phyloP scores from a whole-genome alignment of 805 yeast genomes.

The Kodamaea nitidulidarum region DNA sequence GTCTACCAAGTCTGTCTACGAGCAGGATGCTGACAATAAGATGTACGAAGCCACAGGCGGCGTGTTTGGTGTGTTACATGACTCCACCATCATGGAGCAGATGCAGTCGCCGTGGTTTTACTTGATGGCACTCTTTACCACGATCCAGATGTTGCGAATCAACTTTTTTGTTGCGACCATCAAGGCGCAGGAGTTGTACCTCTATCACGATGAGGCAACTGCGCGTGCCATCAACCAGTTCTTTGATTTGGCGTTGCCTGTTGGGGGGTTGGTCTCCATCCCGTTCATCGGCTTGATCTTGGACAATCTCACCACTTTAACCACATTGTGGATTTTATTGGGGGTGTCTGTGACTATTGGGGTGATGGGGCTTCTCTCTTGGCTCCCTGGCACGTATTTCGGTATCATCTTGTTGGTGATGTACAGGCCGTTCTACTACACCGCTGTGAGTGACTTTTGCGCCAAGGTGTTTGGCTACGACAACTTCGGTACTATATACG shows the following conservation, averaged over 20 bases:
- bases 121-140: slow-evolving; percentile 72
- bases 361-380: slow-evolving; percentile 60
- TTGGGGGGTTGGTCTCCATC: slow-evolving; percentile 83
- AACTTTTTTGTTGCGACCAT: slow-evolving; percentile 92
- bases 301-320: slow-evolving; percentile 66
- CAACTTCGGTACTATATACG: slow-evolving; percentile 90
- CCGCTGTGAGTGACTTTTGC: slow-evolving; percentile 86
- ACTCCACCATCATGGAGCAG: slow-evolving; percentile 46
- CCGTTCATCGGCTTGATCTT: slow-evolving; percentile 81
- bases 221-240: slow-evolving; percentile 53
- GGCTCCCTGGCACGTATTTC: slow-evolving; percentile 52
- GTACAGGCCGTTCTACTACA: slow-evolving; percentile 88
- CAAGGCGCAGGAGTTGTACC: slow-evolving; percentile 72
- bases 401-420: slow-evolving; percentile 74
- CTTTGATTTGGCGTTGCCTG: slow-evolving; percentile 81
- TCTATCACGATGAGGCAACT: slow-evolving; percentile 47
- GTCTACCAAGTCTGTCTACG: slow-evolving; percentile 59
- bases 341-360: slow-evolving; percentile 62
- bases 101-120: slow-evolving; percentile 69
- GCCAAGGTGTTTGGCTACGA: slow-evolving; percentile 92
- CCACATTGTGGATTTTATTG: slow-evolving; percentile 51
- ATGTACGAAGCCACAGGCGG: slow-evolving; percentile 49
- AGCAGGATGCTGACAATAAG: slow-evolving; percentile 59
- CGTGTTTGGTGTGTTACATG: slow-evolving; percentile 60
- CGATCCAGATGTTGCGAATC: slow-evolving; percentile 85